Conservation (phyloP, 805 yeast genomes). For the Blastobotrys peoriensis region DNA sequence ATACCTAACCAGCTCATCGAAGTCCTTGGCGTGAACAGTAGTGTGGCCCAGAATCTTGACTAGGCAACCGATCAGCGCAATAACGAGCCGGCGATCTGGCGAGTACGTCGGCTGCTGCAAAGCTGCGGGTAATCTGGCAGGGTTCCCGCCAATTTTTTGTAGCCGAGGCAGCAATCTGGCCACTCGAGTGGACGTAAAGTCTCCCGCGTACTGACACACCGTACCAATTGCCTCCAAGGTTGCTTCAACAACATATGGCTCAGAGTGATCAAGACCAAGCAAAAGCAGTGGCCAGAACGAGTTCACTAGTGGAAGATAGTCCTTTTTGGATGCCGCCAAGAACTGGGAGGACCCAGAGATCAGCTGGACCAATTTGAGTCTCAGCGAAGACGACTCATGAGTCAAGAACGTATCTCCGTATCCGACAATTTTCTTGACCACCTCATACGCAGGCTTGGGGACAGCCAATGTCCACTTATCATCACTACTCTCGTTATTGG, state of each 20-base stretch:
- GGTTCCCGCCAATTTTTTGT: slow-evolving; percentile 6
- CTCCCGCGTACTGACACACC: slow-evolving; percentile 25
- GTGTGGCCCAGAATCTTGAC: slow-evolving; percentile 8
- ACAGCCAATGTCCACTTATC: slow-evolving; percentile 62
- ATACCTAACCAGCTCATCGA: slow-evolving; percentile 16
- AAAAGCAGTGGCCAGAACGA: slow-evolving; percentile 45
- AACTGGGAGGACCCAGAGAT: slow-evolving; percentile 42
- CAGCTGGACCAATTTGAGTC: slow-evolving; percentile 51
- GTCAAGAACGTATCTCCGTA: slow-evolving; percentile 68
- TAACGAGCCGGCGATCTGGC: slow-evolving; percentile 10
- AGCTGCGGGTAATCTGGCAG: neutral
- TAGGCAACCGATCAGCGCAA: slow-evolving; percentile 12
- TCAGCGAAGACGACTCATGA: slow-evolving; percentile 55
- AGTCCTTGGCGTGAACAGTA: slow-evolving; percentile 13
- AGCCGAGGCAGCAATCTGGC: slow-evolving; percentile 18
- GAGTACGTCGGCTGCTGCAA: slow-evolving; percentile 10
- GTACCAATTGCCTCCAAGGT: slow-evolving; percentile 27
- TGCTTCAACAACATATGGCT: slow-evolving; percentile 28
- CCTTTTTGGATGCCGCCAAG: slow-evolving; percentile 43
- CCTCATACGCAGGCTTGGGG: slow-evolving; percentile 52
- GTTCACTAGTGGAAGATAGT: slow-evolving; percentile 47
- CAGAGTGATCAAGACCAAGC: slow-evolving; percentile 27
- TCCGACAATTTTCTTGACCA: slow-evolving; percentile 53
- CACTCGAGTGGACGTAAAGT: slow-evolving; percentile 32
- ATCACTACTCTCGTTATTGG: slow-evolving; percentile 27